phyloP scores from a whole-genome alignment of 176 grass and related monocot genomes.

The Alloteropsis semialata region DNA sequence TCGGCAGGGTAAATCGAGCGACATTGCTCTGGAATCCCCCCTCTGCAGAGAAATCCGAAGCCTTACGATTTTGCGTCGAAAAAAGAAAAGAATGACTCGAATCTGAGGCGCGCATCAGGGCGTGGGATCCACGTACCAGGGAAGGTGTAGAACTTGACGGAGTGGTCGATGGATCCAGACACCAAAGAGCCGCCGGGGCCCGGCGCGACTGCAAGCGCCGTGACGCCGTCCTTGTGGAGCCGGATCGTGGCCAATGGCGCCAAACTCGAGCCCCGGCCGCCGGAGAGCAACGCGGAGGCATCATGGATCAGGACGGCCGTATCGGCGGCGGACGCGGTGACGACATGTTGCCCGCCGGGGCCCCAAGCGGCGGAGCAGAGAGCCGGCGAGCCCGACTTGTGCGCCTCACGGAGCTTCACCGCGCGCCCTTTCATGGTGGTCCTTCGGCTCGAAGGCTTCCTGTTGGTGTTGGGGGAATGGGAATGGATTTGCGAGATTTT shows the following conservation, averaged over 20 bases:
- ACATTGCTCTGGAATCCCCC: constrained; percentile 88
- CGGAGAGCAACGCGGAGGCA: constrained; percentile 24
- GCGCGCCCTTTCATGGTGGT: constrained; percentile 78
- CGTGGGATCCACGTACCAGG: constrained; percentile 56
- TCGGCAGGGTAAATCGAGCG: constrained; percentile 79
- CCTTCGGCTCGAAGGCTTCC: too few relatives aligned
- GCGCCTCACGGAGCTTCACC: constrained; percentile 83
- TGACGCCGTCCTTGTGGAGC: constrained; percentile 85
- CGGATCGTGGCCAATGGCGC: constrained; percentile 38
- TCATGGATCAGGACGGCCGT: constrained; percentile 69
- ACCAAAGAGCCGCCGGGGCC: constrained; percentile 47
- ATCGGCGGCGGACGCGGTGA: constrained; percentile 68
- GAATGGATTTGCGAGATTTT: not conserved
- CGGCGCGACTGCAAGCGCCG: constrained; percentile 70
- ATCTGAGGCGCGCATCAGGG: not conserved
- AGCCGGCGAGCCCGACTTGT: constrained; percentile 52
- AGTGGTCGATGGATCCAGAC: constrained; percentile 84
- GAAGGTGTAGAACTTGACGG: constrained; percentile 85
- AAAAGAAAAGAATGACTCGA: not conserved
- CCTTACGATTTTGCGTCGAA: constrained; percentile 6
- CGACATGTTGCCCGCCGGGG: constrained; percentile 49
- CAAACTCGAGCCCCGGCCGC: constrained; percentile 11
- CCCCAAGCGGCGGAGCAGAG: constrained; percentile 71
- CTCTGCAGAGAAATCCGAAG: constrained; percentile 31
- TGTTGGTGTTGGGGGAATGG: too few relatives aligned